Evolutionary conservation across 179 eudicot genomes (phyloP).

Genomic region (Vitellaria paradoxa): DNA sequence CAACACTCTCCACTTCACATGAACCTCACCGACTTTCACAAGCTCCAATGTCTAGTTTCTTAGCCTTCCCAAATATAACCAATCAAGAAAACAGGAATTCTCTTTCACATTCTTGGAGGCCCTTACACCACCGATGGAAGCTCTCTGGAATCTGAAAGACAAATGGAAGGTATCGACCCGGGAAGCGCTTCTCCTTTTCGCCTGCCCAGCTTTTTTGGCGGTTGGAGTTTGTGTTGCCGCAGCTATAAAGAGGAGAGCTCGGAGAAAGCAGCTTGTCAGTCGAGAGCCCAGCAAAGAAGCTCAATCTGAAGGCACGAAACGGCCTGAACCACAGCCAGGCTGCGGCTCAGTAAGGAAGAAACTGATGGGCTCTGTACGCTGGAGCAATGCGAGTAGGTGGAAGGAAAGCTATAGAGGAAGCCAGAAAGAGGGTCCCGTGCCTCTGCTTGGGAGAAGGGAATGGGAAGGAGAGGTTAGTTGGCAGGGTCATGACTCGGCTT

Average conservation of each 20-base stretch:
- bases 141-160: constrained; percentile 67
- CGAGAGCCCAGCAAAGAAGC: constrained; percentile 15
- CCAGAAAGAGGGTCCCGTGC: constrained; percentile 25
- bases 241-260: constrained; percentile 21
- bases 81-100: background rate
- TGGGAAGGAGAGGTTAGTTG: constrained; percentile 26
- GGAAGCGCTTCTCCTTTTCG: constrained; percentile 35
- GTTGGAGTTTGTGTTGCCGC: constrained; percentile 27
- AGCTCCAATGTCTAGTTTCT: background rate
- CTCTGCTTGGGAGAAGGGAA: constrained; percentile 26
- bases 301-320: background rate
- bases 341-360: constrained; percentile 29
- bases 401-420: constrained; percentile 20
- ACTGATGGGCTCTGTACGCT: constrained; percentile 32
- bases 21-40: constrained; percentile 6
- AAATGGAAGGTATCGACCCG: constrained; percentile 55
- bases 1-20: background rate
- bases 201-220: constrained; percentile 33
- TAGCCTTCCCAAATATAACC: constrained; percentile 8
- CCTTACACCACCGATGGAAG: constrained; percentile 38
- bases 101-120: background rate
- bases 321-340: background rate
- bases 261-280: constrained; percentile 18
- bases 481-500: constrained; percentile 33
- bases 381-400: constrained; percentile 62